These are phyloP conservation scores for Orychophragmus violaceus DNA, from an alignment of 345 rosid species.

Conservation along the genomic window DNA sequence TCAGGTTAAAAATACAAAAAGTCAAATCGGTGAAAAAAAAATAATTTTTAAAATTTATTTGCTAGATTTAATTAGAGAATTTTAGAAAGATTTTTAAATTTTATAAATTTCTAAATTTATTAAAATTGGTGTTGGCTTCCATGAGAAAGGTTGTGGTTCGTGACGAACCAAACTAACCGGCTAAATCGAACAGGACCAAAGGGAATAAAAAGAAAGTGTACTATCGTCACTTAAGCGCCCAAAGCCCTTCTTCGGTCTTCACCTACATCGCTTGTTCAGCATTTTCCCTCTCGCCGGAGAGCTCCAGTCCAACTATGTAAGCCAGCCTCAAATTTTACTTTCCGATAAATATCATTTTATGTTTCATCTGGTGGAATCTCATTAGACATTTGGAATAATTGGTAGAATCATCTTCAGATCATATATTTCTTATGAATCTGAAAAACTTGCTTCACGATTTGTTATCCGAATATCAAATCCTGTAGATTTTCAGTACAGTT, in stretches of 20 bases:
- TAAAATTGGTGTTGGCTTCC: too few relatives aligned
- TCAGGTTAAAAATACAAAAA: too few relatives aligned
- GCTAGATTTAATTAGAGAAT: too few relatives aligned
- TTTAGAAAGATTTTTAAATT: too few relatives aligned
- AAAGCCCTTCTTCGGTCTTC: constrained; percentile 10
- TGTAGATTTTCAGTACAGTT: too few relatives aligned
- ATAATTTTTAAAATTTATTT: too few relatives aligned
- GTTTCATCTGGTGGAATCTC: background rate
- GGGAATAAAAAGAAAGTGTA: background rate
- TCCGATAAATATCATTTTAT: background rate
- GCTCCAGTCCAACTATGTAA: constrained; percentile 16
- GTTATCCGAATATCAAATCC: too few relatives aligned
- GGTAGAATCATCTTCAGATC: background rate
- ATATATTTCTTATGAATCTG: too few relatives aligned
- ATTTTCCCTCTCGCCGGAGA: constrained; percentile 13
- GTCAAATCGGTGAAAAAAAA: too few relatives aligned
- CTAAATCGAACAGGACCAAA: background rate
- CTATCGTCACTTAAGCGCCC: constrained; percentile 2
- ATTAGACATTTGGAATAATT: background rate
- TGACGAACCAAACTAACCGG: too few relatives aligned
- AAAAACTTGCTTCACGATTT: background rate
- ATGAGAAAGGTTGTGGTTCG: too few relatives aligned
- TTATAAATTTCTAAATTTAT: too few relatives aligned
- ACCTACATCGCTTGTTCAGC: background rate
- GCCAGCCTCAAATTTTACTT: background rate